phyloP scores from a whole-genome alignment of 2,329 filamentous ascomycete genomes.

The Trichophyton schoenleinii region DNA sequence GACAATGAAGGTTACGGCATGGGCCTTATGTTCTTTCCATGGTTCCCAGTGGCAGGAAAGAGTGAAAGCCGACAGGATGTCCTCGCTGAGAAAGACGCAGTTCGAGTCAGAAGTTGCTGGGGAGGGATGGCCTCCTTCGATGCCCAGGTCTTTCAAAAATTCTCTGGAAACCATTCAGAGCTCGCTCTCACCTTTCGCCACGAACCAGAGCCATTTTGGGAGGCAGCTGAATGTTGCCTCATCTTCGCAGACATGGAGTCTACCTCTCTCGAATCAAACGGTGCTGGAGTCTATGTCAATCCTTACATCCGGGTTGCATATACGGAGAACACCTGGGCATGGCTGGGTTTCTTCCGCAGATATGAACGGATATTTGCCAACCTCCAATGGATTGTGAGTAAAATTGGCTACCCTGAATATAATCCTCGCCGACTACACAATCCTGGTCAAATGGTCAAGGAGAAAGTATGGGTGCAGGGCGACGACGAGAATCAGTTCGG shows the following conservation, averaged over 20 bases:
- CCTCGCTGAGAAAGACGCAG: slow-evolving; percentile 7
- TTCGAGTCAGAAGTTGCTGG: slow-evolving; percentile 11
- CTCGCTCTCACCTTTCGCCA: slow-evolving; percentile 6
- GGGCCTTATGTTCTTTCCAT: slow-evolving; percentile 10
- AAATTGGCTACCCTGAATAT: slow-evolving; percentile 11
- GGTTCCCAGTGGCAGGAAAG: slow-evolving; percentile 7
- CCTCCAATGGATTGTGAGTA: slow-evolving; percentile 11
- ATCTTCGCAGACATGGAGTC: slow-evolving; percentile 9
- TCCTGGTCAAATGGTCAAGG: slow-evolving; percentile 4
- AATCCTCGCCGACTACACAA: slow-evolving; percentile 8
- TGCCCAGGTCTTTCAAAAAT: slow-evolving; percentile 2
- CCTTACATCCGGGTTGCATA: slow-evolving; percentile 9
- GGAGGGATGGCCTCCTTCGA: slow-evolving; percentile 10
- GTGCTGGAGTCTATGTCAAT: slow-evolving; percentile 8
- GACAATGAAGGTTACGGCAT: slow-evolving; percentile 9
- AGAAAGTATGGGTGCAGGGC: slow-evolving; percentile 4
- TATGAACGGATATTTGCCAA: slow-evolving; percentile 10
- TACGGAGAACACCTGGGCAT: slow-evolving; percentile 6
- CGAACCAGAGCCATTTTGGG: slow-evolving; percentile 8
- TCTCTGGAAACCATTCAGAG: neutral
- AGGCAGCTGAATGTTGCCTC: slow-evolving; percentile 11
- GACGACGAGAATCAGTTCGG: neutral
- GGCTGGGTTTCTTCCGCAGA: slow-evolving; percentile 8
- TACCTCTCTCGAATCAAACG: neutral
- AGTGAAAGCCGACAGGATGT: slow-evolving; percentile 7